Base-by-base conservation (phyloP, 2,329 filamentous ascomycete species). In the Pseudogymnoascus sp. region DNA sequence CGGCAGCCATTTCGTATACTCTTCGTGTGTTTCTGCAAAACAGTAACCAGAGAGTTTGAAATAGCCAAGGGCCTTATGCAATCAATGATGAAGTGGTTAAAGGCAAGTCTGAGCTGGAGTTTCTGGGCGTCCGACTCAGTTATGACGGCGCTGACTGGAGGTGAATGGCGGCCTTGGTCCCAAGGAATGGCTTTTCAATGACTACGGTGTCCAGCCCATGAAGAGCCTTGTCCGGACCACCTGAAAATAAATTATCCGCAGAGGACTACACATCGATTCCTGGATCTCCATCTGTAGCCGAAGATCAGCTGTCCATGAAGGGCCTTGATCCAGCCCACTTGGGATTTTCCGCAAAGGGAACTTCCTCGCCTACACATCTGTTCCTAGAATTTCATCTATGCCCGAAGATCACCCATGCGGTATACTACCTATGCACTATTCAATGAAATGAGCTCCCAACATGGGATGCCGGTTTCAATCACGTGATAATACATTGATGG, bases 51-150 rank as follows among this genome's bases (percentile, higher is more conserved):
- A 61, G 43, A 67, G 63, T 66, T 67, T 64, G 67, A 68, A 38
- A 41, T 22, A 33, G 46, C 40, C 33, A 66, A 19, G 61, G 60
- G 63, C 33, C 12, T 22, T 26, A 62, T 64, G 64, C 60, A 63
- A 60, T 61, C 66, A 67, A 67, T 70, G 31, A 67, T 74, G 72
- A 72, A 70, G 70, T 71, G 68, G 72, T 70, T 81, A 82, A 86
- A 86, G 84, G 84, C 84, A 86, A 85, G 82, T 84, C 83, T 86
- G 84, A 86, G 84, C 81, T 78, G n/a, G 2, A 33, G 28, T 56
- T 56, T 33, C 8, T 56, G 11, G 28, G 28, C 26, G 14, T 6
- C n/a, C n/a, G 28, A 33, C n/a, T 33, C 50, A 33, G n/a, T 19
- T 56, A 56, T 31, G 28, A 33, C 28, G 6, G 28, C 28, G 28